Evolutionary conservation across 2,329 filamentous ascomycete genomes (phyloP).

Genomic region (Phoma sp.): DNA sequence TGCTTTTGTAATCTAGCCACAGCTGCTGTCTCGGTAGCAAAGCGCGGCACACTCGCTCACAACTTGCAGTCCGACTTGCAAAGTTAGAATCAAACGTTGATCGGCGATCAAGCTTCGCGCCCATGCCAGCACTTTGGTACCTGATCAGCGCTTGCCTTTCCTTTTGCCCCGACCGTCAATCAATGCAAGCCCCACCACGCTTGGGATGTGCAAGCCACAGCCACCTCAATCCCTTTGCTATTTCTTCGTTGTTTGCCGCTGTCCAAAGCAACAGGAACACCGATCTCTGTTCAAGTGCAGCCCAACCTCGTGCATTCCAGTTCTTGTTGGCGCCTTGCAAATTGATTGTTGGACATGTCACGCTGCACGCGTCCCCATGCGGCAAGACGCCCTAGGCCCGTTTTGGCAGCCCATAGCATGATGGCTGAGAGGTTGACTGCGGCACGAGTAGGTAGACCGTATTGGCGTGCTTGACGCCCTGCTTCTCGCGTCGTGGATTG

Average conservation of each 20-base stretch:
- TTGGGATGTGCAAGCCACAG: not conserved
- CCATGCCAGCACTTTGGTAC: conserved; percentile 5
- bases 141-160: conserved; percentile 9
- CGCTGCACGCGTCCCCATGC: conserved; percentile 6
- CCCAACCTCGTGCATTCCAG: conserved; percentile 10
- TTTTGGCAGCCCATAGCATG: conserved; percentile 10
- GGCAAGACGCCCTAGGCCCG: not conserved
- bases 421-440: not conserved
- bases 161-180: not conserved
- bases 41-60: conserved; percentile 4
- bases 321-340: conserved; percentile 12
- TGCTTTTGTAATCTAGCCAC: conserved; percentile 9
- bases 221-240: not conserved
- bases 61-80: not conserved
- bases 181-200: not conserved
- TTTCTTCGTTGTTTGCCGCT: not conserved
- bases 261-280: not conserved
- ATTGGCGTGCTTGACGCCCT: not conserved
- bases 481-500: not conserved
- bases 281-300: not conserved
- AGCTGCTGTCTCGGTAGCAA: not conserved
- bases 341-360: conserved; percentile 10
- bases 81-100: not conserved
- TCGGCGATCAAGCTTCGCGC: conserved; percentile 6
- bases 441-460: not conserved